These are phyloP conservation scores for Cyberlindnera xishuangbannaensis DNA, from an alignment of 805 yeast species.

Conservation along the genomic window DNA sequence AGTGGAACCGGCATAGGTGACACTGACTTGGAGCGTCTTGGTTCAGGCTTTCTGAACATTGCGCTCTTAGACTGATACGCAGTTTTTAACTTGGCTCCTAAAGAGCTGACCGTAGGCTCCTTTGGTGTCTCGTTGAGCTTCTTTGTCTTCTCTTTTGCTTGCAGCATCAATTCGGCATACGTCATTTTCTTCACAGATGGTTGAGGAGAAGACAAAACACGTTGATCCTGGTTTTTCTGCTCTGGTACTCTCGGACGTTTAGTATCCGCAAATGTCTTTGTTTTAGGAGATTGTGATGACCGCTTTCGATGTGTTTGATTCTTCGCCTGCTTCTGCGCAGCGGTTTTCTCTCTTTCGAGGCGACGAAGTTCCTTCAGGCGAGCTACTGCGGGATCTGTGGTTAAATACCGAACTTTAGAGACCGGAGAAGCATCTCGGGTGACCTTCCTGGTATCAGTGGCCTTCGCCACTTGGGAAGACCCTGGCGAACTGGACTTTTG, in stretches of 20 bases:
- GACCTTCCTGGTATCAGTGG: too few species aligned
- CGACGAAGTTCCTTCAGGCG: conserved; percentile 62
- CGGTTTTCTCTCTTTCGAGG: conserved; percentile 38
- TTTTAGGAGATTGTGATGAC: conserved; percentile 1
- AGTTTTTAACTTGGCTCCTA: conserved; percentile 8
- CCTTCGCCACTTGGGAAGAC: too few species aligned
- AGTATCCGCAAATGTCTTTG: conserved; percentile 6
- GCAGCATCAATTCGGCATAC: conserved; percentile 52
- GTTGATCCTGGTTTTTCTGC: conserved; percentile 1
- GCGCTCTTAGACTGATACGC: conserved; percentile 10
- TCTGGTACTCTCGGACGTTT: not conserved
- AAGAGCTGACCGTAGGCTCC: conserved; percentile 16
- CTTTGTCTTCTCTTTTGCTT: conserved; percentile 39
- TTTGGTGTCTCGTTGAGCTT: conserved; percentile 12
- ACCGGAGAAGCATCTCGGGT: too few species aligned
- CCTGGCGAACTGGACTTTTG: too few species aligned
- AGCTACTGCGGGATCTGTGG: conserved; percentile 65
- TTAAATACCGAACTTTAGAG: conserved; percentile 17
- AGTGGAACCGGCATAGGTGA: not conserved
- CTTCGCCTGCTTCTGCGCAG: conserved; percentile 11
- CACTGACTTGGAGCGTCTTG: too few species aligned
- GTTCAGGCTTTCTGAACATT: conserved; percentile 3
- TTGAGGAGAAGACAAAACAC: too few species aligned
- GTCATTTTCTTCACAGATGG: conserved; percentile 38
- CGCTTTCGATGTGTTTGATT: conserved; percentile 2